Percentiles rank a stretch among this genome's conserved stretches.
phyloP scores from a whole-genome alignment of 129 eudicot species.

The Flaveria bidentis region DNA sequence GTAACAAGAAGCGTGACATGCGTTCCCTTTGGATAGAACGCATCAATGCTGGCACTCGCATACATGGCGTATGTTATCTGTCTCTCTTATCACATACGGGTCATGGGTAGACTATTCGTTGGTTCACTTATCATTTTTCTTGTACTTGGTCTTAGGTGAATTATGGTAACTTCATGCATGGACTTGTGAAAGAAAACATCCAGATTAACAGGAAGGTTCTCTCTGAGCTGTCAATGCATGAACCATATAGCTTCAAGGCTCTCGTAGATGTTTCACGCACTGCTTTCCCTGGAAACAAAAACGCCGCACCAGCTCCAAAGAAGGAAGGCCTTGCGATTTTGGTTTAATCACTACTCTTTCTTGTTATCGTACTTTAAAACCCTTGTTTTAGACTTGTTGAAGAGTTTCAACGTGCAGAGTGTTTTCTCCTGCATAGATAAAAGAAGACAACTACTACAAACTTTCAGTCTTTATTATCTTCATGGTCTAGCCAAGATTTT shows the following conservation, averaged over 20 bases:
- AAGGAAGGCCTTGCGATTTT: slow-evolving; percentile 70
- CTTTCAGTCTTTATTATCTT: no score
- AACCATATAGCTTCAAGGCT: slow-evolving; percentile 91
- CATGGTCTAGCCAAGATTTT: no score
- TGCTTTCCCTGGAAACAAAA: slow-evolving; percentile 87
- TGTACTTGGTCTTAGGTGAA: slow-evolving; percentile 53
- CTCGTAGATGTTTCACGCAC: slow-evolving; percentile 69
- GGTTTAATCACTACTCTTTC: slow-evolving; percentile 35
- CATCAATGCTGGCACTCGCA: slow-evolving; percentile 92
- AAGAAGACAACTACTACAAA: no score
- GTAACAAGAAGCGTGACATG: slow-evolving; percentile 97
- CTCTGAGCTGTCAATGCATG: slow-evolving; percentile 89
- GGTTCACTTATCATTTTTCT: not conserved
- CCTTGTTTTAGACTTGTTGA: not conserved
- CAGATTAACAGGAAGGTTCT: slow-evolving; percentile 88
- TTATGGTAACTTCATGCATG: slow-evolving; percentile 88
- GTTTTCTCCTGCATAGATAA: no score
- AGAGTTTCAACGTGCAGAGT: not conserved
- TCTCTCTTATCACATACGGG: not conserved
- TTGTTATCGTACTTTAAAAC: not conserved
- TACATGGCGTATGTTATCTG: slow-evolving; percentile 61
- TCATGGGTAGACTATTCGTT: not conserved
- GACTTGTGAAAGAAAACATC: slow-evolving; percentile 84
- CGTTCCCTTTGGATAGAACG: slow-evolving; percentile 97
- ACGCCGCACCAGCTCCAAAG: slow-evolving; percentile 41